phyloP scores from a whole-genome alignment of 768 basidiomycete species.

The Trametes cingulata region DNA sequence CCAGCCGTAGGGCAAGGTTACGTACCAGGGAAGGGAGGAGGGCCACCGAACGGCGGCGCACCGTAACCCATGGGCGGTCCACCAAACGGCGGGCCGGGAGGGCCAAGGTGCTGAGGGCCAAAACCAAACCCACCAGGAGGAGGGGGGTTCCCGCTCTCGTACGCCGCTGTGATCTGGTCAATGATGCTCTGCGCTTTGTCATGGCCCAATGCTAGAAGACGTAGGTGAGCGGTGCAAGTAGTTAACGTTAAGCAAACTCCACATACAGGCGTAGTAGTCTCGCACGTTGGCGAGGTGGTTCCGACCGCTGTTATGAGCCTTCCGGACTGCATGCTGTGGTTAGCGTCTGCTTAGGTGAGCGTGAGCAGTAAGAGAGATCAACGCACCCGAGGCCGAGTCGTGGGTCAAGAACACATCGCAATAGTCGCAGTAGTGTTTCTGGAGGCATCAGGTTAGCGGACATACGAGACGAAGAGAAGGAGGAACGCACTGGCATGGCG shows the following conservation, averaged over 20 bases:
- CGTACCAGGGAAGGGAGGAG: conserved; percentile 37
- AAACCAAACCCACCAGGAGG: conserved; percentile 88
- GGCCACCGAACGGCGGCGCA: conserved; percentile 56
- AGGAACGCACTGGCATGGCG: conserved; percentile 65
- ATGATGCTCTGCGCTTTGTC: conserved; percentile 99
- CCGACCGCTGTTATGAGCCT: conserved; percentile 96
- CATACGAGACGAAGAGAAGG: not conserved
- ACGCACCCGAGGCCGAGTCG: conserved; percentile 86
- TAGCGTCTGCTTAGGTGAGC: conserved; percentile 20
- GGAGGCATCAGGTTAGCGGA: conserved; percentile 17
- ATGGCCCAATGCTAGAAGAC: conserved; percentile 71
- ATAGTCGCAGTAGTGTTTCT: conserved; percentile 96
- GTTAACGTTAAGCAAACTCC: not conserved
- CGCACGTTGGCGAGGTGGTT: conserved; percentile 96
- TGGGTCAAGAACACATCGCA: conserved; percentile 94
- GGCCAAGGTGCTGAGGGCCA: conserved; percentile 74
- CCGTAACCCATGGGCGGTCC: conserved; percentile 52
- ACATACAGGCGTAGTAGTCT: conserved; percentile 93
- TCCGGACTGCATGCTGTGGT: conserved; percentile 58
- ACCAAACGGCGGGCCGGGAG: conserved; percentile 44
- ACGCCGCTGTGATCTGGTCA: conserved; percentile 94
- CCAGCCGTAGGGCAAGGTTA: not conserved
- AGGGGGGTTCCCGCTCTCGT: conserved; percentile 83
- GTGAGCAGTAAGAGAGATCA: conserved; percentile 24
- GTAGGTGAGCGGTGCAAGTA: conserved; percentile 18